Evolutionary conservation across 345 rosid species (phyloP), one percentile per base, ranked within the genome.

Genomic region (Sonneratia caseolaris): DNA sequence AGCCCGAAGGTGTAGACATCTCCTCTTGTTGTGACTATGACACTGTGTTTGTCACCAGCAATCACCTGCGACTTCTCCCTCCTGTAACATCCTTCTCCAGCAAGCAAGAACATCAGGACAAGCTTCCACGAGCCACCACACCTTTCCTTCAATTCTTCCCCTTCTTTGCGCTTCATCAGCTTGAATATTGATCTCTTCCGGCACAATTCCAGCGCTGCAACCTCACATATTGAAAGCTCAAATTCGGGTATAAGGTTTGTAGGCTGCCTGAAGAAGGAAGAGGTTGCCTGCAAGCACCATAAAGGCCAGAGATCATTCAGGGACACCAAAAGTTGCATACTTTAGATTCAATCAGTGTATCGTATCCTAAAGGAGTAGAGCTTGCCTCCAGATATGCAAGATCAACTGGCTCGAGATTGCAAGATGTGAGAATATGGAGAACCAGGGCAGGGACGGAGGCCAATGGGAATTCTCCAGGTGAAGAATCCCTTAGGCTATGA

Each of bases 111-210:
- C 79, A 84, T 85, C 40, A 95, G 82, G 66, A 90, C 92, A 51
- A 90, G 86, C 78, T 92, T 95, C 99, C 98, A 95, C 4, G 99
- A 90, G 18, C 92, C 99, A 66, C 97, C 99, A 21, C 97, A 95
- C 79, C 66, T 86, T 72, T 79, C 82, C 81, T 90, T 95, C 72
- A 92, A 71, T 51, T 79, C 82, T 75, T 76, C 87, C 27, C 86
- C 85, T 70, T 89, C 91, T 75, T 85, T 92, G 3, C 81, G 80
- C 1, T 77, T 82, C 97, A 90, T 89, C 40, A 83, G 83, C 80
- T 86, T 95, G 79, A 92, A 92, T 45, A 92, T 84, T 69, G 79
- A 91, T 66, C 91, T 85, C 75, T 86, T 86, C 73, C 76, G 80
- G 84, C 99, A 95, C 80, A 95, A 78, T 79, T 95, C 99, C 53